Base-by-base conservation (phyloP, 179 eudicot genomes). In the Monotropa hypopitys region DNA sequence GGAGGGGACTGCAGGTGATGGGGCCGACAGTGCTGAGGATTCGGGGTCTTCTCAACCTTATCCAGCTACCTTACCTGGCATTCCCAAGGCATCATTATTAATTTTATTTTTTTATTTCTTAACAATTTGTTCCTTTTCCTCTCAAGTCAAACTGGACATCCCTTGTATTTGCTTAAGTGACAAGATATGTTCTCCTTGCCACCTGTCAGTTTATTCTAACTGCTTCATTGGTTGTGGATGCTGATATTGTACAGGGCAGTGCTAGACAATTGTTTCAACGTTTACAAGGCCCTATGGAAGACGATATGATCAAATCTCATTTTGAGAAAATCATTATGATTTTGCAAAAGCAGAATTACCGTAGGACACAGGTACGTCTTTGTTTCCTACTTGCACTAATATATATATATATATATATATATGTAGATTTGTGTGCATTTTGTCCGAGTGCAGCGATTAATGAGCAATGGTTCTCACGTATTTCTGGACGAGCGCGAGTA, bases 1-100 rank as follows among this genome's bases (percentile, higher is more conserved):
- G 91, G 93, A 91, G 78, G 85, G 83, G 78, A 87, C 86, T 78
- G 76, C 87, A 77, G 94, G 92, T 80, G 94, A 93, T 86, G 98
- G 97, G 50, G 98, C 97, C 51, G 99, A 92, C 80, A 90, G 99
- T 85, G 97, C 94, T 78, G 98, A 96, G 51, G 97, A 96, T 87
- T 96, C 98, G 38, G 98, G 99, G 78, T 90, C 98, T 82, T 96
- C 96, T 80, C 96, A 91, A 79, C 91, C 97, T 80, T 96, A 93
- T 82, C 94, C 94, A 26, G 90, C 97, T 74, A 96, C 98, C 63
- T 86, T 93, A 79, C 98, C 99, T 53, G 99, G 99, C 84, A 96
- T 96, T 81, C 99, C 97, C 11, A 94, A 94, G 97, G 99, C 86
- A 88, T 82, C 33, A 16, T 62, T 38, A 49, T 76, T 54, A 59